Conservation (phyloP, 164 flowering plant species). For the Stephania japonica region DNA sequence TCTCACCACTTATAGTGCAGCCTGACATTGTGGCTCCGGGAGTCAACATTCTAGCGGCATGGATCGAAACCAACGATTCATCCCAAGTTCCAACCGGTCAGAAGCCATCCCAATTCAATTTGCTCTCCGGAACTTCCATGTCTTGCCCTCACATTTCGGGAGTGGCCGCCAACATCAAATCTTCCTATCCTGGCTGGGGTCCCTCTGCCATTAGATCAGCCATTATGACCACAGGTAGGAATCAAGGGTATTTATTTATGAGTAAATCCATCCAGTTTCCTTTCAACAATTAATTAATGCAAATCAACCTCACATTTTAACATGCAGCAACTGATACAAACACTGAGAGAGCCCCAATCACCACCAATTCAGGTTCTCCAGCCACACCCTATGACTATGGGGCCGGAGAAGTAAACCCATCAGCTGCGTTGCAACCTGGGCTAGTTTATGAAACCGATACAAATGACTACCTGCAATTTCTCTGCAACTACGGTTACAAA, state of each 20-base stretch:
- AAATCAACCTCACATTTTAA: not conserved
- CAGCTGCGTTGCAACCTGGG: constrained; percentile 58
- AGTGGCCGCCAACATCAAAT: constrained; percentile 53
- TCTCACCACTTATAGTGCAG: constrained; percentile 28
- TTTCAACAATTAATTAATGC: not conserved
- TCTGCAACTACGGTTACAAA: constrained; percentile 54
- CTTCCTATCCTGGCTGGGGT: constrained; percentile 50
- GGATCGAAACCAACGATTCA: constrained; percentile 46
- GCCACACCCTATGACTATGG: constrained; percentile 71
- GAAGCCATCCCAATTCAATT: constrained; percentile 41
- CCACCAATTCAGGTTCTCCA: constrained; percentile 35
- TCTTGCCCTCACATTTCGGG: constrained; percentile 86
- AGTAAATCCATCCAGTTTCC: not conserved
- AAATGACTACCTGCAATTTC: constrained; percentile 49
- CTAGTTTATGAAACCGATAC: constrained; percentile 55
- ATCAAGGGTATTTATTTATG: too few relatives aligned
- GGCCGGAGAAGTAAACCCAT: constrained; percentile 59
- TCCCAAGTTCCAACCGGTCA: constrained; percentile 32
- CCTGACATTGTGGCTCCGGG: constrained; percentile 93
- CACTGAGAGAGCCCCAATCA: constrained; percentile 39
- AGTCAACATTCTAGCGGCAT: constrained; percentile 73
- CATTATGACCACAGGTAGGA: constrained; percentile 74
- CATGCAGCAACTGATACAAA: constrained; percentile 49
- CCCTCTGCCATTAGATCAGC: constrained; percentile 77
- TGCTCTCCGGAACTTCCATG: constrained; percentile 88